phyloP scores from a whole-genome alignment of 2,329 filamentous ascomycete species.

The Hymenoscyphus infarciens region DNA sequence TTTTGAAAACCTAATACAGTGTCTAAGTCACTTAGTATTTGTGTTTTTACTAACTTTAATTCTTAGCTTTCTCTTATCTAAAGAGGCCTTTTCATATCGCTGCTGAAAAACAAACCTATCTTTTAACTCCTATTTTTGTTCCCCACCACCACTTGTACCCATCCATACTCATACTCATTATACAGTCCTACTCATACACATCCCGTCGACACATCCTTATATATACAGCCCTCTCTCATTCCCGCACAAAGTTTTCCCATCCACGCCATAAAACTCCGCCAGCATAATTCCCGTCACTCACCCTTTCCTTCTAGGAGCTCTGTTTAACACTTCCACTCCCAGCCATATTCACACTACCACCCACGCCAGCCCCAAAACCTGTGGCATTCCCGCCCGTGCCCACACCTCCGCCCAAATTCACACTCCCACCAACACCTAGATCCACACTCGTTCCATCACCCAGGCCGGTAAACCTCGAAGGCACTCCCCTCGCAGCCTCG shows the following conservation, averaged over 20 bases:
- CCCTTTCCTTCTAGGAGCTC: no score
- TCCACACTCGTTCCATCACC: no score
- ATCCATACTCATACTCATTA: neutral
- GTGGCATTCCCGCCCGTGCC: neutral
- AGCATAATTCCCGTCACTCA: neutral
- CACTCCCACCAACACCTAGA: neutral
- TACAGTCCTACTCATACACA: neutral
- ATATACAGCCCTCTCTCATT: neutral
- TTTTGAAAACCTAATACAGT: no score
- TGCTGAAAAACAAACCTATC: no score
- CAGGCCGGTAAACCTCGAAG: slow-evolving; percentile 60
- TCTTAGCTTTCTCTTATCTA: no score
- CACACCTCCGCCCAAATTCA: neutral
- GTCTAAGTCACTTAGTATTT: no score
- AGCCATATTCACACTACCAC: neutral
- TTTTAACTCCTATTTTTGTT: neutral
- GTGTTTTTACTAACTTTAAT: no score
- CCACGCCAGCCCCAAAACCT: neutral
- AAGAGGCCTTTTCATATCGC: no score
- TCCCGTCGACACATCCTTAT: neutral
- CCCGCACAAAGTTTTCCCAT: no score
- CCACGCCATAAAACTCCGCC: neutral
- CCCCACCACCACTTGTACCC: no score
- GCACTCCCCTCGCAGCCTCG: slow-evolving; percentile 71
- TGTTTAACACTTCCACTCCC: neutral